Conservation (phyloP, 2,329 filamentous ascomycete species). For the Bertia moriformis region DNA sequence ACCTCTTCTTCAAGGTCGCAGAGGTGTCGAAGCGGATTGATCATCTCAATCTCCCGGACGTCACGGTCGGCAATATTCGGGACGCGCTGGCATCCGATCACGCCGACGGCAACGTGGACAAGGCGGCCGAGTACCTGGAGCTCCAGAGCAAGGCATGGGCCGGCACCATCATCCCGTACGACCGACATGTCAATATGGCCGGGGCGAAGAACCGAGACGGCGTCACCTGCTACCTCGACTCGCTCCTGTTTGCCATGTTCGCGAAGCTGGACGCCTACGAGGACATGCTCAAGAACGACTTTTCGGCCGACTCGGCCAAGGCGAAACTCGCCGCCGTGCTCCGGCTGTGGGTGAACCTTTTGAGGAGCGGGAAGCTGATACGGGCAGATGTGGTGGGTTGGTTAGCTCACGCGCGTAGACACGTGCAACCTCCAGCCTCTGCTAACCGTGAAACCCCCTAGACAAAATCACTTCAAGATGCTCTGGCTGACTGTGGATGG, state of each 20-base stretch:
- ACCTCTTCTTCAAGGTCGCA: constrained; percentile 24
- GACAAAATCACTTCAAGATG: constrained; percentile 71
- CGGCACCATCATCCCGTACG: constrained; percentile 63
- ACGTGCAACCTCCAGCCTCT: too few relatives aligned
- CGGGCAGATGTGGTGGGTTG: constrained; percentile 62
- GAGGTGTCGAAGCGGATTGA: constrained; percentile 22
- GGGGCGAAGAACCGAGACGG: constrained; percentile 75
- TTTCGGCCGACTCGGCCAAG: constrained; percentile 53
- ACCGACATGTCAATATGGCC: constrained; percentile 56
- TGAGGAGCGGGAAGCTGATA: constrained; percentile 73
- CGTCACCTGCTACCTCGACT: constrained; percentile 94
- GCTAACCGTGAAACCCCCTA: constrained; percentile 20
- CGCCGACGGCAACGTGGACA: constrained; percentile 55
- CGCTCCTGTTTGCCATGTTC: constrained; percentile 91
- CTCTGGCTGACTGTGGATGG: constrained; percentile 79
- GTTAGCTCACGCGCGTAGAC: neutral
- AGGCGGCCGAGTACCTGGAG: constrained; percentile 61
- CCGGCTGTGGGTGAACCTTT: constrained; percentile 82
- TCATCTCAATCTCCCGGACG: constrained; percentile 27
- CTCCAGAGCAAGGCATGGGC: constrained; percentile 70
- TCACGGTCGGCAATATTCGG: constrained; percentile 41
- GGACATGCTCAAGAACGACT: constrained; percentile 71
- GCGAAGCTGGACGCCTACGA: constrained; percentile 80
- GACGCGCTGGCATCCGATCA: constrained; percentile 48
- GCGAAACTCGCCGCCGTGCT: constrained; percentile 62